These are phyloP conservation scores for Flaveria linearis DNA, from an alignment of 129 eudicot species.

Conservation along the genomic window DNA sequence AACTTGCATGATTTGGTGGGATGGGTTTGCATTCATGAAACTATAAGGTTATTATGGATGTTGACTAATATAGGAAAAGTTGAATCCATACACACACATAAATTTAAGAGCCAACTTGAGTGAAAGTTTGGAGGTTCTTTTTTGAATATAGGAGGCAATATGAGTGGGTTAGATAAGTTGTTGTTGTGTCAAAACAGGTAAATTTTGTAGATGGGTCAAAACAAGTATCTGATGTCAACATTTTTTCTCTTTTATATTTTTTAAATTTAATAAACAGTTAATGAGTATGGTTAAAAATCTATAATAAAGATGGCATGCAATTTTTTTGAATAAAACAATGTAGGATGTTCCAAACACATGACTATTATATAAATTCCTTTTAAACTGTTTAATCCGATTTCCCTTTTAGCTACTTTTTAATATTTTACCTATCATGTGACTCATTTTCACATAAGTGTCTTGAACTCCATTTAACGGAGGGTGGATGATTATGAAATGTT, in stretches of 20 bases:
- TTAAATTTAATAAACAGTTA: no score
- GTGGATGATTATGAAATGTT: no score
- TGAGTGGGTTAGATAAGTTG: neutral
- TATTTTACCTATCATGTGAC: neutral
- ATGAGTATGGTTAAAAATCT: neutral
- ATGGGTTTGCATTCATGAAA: constrained; percentile 12
- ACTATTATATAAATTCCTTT: neutral
- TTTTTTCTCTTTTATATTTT: no score
- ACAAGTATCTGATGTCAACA: neutral
- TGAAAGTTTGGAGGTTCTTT: neutral
- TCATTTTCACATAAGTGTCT: neutral
- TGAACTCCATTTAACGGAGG: neutral
- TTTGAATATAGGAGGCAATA: constrained; percentile 2
- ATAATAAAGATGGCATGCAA: neutral
- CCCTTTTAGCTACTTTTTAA: neutral
- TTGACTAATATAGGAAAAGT: neutral
- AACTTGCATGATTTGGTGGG: constrained; percentile 8
- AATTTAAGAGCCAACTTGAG: neutral
- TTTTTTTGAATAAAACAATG: neutral
- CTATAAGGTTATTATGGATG: neutral
- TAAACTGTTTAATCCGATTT: neutral
- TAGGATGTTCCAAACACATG: neutral
- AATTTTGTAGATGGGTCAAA: neutral
- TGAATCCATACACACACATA: neutral
- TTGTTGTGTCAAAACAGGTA: neutral